A percentile compares a stretch with the other conserved stretches of the same genome.
Conservation (phyloP, 2,329 filamentous ascomycete genomes). For the Eutypella sp. region DNA sequence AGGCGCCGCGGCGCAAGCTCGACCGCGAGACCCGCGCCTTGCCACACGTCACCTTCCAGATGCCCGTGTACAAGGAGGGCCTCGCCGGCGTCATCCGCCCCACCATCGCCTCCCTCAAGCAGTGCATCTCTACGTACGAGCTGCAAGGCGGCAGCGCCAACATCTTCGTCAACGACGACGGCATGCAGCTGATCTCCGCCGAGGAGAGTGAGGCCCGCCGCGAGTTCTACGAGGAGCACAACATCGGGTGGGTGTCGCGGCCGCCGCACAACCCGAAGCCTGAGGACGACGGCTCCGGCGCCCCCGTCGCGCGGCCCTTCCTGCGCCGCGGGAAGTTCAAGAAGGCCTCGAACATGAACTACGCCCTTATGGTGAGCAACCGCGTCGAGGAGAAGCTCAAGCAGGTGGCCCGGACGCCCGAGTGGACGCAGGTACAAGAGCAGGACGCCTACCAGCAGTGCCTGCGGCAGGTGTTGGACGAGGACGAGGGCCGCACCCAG, state of each 20-base stretch:
- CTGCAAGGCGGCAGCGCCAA: constrained; percentile 61
- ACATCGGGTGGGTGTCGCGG: constrained; percentile 52
- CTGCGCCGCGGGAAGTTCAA: constrained; percentile 62
- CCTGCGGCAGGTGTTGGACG: constrained; percentile 61
- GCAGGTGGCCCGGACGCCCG: constrained; percentile 47
- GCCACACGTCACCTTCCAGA: constrained; percentile 44
- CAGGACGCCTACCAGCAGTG: constrained; percentile 59
- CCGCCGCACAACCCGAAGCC: constrained; percentile 48
- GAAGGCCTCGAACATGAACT: constrained; percentile 73
- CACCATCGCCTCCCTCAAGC: constrained; percentile 50
- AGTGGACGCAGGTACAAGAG: constrained; percentile 67
- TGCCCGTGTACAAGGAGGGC: constrained; percentile 47
- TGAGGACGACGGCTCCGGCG: constrained; percentile 35
- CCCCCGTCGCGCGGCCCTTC: constrained; percentile 41
- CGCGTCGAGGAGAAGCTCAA: constrained; percentile 66
- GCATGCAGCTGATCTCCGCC: constrained; percentile 55
- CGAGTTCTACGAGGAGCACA: constrained; percentile 54
- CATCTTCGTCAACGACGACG: constrained; percentile 65
- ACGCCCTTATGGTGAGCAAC: constrained; percentile 61
- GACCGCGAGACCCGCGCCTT: constrained; percentile 35
- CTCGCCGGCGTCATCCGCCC: constrained; percentile 47
- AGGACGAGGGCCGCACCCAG: constrained; percentile 63
- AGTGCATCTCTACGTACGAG: constrained; percentile 55
- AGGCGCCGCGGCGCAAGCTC: constrained; percentile 28
- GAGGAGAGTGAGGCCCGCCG: constrained; percentile 43